Conservation (phyloP, 2,329 filamentous ascomycete genomes). For the Cercospora janseana region DNA sequence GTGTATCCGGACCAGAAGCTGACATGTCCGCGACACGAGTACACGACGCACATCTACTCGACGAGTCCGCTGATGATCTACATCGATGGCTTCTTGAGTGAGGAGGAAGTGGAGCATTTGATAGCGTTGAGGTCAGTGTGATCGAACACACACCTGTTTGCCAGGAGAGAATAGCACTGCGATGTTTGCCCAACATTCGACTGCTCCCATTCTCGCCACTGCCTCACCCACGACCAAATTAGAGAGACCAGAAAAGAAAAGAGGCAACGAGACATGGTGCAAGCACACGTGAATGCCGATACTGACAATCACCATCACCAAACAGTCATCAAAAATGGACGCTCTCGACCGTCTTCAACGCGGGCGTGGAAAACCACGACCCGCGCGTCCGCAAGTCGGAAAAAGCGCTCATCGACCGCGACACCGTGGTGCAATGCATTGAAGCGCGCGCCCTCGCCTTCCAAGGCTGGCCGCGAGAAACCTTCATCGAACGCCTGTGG, state of each 20-base stretch:
- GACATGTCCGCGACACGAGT: constrained; percentile 41
- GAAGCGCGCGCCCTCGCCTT: constrained; percentile 58
- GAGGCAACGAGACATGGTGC: too few relatives aligned
- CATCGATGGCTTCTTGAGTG: constrained; percentile 40
- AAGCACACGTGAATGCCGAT: too few relatives aligned
- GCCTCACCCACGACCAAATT: too few relatives aligned
- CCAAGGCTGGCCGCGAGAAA: constrained; percentile 59
- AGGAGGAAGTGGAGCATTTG: constrained; percentile 23
- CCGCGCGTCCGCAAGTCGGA: constrained; percentile 53
- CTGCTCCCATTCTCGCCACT: too few relatives aligned
- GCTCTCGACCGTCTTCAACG: constrained; percentile 55
- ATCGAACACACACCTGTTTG: too few relatives aligned
- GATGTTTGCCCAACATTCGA: too few relatives aligned
- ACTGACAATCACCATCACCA: neutral
- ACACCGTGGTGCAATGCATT: constrained; percentile 55
- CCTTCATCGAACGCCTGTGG: constrained; percentile 61
- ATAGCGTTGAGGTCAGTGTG: constrained; percentile 51
- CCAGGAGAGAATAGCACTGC: too few relatives aligned
- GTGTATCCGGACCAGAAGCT: constrained; percentile 43
- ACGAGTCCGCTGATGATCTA: constrained; percentile 58
- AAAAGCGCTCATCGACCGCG: constrained; percentile 50
- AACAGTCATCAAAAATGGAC: constrained; percentile 49
- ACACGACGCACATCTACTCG: constrained; percentile 51
- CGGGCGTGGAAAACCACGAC: constrained; percentile 49
- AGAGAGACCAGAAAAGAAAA: too few relatives aligned